Percentiles rank a stretch among this genome's conserved stretches.
Evolutionary conservation across 768 basidiomycete genomes (phyloP).

Genomic region (Naganishia randhawae): DNA sequence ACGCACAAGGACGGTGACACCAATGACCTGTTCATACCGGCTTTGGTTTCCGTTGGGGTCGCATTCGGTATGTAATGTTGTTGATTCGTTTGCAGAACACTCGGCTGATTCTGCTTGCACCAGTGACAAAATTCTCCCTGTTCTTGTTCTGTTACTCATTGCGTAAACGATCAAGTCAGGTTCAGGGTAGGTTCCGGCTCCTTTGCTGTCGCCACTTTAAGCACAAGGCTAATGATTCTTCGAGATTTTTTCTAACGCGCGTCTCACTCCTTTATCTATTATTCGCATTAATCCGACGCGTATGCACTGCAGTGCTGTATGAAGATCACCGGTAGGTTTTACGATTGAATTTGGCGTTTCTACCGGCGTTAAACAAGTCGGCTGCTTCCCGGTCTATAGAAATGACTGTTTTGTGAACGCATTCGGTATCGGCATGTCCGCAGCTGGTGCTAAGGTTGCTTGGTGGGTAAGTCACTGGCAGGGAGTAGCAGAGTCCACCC

Average conservation of each 20-base stretch:
- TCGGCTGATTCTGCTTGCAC: conserved; percentile 2
- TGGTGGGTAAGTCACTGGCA: conserved; percentile 45
- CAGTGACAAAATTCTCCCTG: conserved; percentile 76
- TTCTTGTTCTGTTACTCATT: conserved; percentile 83
- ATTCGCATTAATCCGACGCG: not conserved
- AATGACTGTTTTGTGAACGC: conserved; percentile 9
- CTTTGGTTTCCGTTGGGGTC: conserved; percentile 74
- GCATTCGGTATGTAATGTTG: conserved; percentile 62
- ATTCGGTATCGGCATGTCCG: conserved; percentile 52
- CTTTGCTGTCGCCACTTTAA: not conserved
- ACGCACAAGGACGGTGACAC: conserved; percentile 58
- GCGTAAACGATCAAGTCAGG: conserved; percentile 79
- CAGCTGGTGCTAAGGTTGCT: conserved; percentile 51
- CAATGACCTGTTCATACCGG: conserved; percentile 69
- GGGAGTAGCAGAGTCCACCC: not conserved
- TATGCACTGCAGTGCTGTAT: conserved; percentile 1
- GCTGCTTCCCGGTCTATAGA: not conserved
- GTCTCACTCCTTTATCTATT: not conserved
- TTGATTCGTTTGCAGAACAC: not conserved
- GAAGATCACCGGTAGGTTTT: conserved; percentile 11
- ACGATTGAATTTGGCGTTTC: not conserved
- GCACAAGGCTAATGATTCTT: not conserved
- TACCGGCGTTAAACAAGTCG: too few relatives aligned
- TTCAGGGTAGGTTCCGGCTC: conserved; percentile 82
- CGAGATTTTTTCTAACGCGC: not conserved